Base-by-base conservation (phyloP, 495 filamentous ascomycete genomes). In the Xylaria cubensis region DNA sequence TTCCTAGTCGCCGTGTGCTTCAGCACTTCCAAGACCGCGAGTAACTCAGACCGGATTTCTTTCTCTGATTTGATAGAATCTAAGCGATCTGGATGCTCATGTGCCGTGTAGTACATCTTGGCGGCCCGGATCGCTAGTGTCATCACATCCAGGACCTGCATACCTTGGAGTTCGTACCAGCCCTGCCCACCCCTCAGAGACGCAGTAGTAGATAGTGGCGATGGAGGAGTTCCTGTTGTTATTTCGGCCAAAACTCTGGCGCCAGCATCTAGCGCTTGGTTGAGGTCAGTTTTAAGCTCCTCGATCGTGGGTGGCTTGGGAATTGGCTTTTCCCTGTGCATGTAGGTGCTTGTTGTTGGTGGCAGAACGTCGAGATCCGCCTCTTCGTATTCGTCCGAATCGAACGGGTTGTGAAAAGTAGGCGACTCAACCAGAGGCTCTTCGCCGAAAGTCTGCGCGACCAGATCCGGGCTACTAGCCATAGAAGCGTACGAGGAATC, bases 261-360 rank as follows among this genome's bases (percentile, higher is more conserved):
- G 6, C 92, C 91, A 24, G 88, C 85, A 13, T 85, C 82, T 66
- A 99, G 82, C 1, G 93, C 86, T 55, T 87, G 86, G 64, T 88
- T 85, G 24, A 99, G 85, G 74, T 95, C 92, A 32, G 89, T 84
- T 63, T 94, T 90, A 39, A 98, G 83, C 67, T 94, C 90, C 26
- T 90, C 83, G 51, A 94, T 86, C 64, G 95, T 91, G 46, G 96
- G 97, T 24, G 95, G 93, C 4, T 92, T 95, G n/a, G 93, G 90
- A 42, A 97, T 86, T 63, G 92, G 91, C 73, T 94, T 95, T 42
- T 92, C 91, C 74, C 93, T 92, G 74, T 94, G 91, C 73, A 91
- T 96, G 80, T 98, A 99, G 9, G 97, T 98, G 84, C 94, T 97
- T 10, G 94, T 94, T 0, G 96, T 99, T 4, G 96, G 96, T 6